phyloP scores from a whole-genome alignment of 495 filamentous ascomycete species.

The Friedmanniomyces endolithicus region DNA sequence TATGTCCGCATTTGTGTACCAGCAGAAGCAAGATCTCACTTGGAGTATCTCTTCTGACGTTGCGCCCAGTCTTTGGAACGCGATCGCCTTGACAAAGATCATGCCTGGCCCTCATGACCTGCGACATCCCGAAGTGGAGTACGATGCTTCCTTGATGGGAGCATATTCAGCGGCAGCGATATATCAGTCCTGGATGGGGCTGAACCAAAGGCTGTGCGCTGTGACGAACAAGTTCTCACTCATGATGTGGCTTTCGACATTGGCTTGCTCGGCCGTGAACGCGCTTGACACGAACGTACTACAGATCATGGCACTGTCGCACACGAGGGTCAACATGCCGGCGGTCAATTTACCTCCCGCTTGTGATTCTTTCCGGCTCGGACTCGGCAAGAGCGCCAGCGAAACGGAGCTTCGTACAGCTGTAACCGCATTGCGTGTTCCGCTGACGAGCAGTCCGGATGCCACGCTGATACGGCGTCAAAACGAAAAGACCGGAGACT shows the following conservation, averaged over 20 bases:
- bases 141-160: not conserved
- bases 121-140: not conserved
- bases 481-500: not conserved
- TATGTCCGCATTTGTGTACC: not conserved
- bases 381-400: not conserved
- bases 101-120: not conserved
- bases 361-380: not conserved
- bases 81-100: not conserved
- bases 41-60: not conserved
- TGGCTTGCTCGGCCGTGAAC: slow-evolving; percentile 8
- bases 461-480: not conserved
- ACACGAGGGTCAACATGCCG: not conserved
- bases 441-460: not conserved
- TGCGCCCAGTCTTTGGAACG: not conserved
- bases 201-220: not conserved
- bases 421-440: not conserved
- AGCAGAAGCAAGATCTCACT: not conserved
- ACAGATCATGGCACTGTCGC: slow-evolving; percentile 12
- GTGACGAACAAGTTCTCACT: slow-evolving; percentile 9
- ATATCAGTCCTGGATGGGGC: not conserved
- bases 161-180: not conserved
- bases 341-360: not conserved
- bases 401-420: not conserved
- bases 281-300: slow-evolving; percentile 9
- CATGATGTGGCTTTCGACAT: slow-evolving; percentile 20